These are phyloP conservation scores for Pichia sp. DNA, from an alignment of 1,139 yeast genomes.

Conservation along the genomic window DNA sequence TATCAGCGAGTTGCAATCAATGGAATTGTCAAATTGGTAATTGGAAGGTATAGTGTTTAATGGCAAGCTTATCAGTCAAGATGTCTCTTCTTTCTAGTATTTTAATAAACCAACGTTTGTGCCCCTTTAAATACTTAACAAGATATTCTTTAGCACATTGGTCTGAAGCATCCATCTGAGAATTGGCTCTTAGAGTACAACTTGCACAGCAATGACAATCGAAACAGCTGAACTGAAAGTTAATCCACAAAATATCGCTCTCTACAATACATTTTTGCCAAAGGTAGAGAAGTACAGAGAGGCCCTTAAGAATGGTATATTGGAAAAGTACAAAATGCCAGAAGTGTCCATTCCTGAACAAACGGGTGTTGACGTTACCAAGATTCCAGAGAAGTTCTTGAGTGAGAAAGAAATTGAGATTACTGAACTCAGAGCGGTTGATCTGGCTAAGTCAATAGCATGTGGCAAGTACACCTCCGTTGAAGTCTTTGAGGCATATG, in stretches of 20 bases:
- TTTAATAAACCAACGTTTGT: too few species aligned
- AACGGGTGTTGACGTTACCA: slow-evolving; percentile 27
- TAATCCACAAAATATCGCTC: slow-evolving; percentile 16
- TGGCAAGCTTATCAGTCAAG: too few species aligned
- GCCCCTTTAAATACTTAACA: too few species aligned
- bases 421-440: slow-evolving; percentile 31
- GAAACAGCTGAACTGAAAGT: background rate
- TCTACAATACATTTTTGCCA: slow-evolving; percentile 18
- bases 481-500: slow-evolving; percentile 44
- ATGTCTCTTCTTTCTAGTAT: too few species aligned
- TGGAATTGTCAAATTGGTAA: too few species aligned
- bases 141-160: too few species aligned
- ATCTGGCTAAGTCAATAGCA: slow-evolving; percentile 32
- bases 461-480: slow-evolving; percentile 34
- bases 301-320: slow-evolving; percentile 14
- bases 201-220: slow-evolving; percentile 2
- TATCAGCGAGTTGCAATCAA: too few species aligned
- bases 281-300: slow-evolving; percentile 20
- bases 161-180: too few species aligned
- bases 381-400: slow-evolving; percentile 30
- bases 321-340: slow-evolving; percentile 20
- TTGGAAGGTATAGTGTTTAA: too few species aligned
- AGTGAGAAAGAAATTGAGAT: slow-evolving; percentile 29
- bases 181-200: too few species aligned
- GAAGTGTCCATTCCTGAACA: slow-evolving; percentile 16